Conservation (phyloP, 306 rosid species). For the Begonia peltatifolia region DNA sequence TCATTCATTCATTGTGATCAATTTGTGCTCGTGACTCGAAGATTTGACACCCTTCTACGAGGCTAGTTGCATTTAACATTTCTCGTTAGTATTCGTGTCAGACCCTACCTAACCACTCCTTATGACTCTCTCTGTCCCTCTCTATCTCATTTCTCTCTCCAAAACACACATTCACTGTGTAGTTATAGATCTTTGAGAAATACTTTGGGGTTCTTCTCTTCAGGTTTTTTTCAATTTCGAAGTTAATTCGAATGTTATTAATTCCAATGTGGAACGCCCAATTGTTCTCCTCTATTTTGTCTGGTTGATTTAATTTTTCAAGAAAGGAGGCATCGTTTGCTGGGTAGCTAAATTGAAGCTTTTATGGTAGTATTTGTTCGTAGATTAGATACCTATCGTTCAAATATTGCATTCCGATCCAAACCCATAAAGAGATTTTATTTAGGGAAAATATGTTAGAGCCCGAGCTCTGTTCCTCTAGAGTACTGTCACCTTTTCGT, state of each 20-base stretch:
- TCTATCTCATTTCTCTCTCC: background rate
- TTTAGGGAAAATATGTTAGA: slow-evolving; percentile 27
- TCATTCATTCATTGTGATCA: slow-evolving; percentile 4
- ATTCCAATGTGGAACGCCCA: too few species aligned
- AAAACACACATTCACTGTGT: background rate
- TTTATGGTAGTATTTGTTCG: too few species aligned
- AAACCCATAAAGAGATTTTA: background rate
- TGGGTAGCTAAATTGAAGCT: too few species aligned
- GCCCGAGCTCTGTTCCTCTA: slow-evolving; percentile 38
- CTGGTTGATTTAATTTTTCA: too few species aligned
- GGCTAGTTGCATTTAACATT: slow-evolving; percentile 5
- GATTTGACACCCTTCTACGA: slow-evolving; percentile 6
- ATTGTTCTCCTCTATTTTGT: too few species aligned
- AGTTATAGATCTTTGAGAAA: too few species aligned
- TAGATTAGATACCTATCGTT: too few species aligned
- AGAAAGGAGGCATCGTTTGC: too few species aligned
- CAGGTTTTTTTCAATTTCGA: too few species aligned
- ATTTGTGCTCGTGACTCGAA: slow-evolving; percentile 9
- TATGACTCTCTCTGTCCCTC: background rate
- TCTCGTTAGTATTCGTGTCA: slow-evolving; percentile 5
- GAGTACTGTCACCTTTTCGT: slow-evolving; percentile 34
- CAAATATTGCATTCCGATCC: background rate
- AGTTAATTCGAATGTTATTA: too few species aligned
- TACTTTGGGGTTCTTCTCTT: too few species aligned
- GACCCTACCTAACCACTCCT: background rate